Percentiles rank a stretch among this genome's conserved stretches.
phyloP scores from a whole-genome alignment of 2,329 filamentous ascomycete species.

The Colletotrichum trifolii region DNA sequence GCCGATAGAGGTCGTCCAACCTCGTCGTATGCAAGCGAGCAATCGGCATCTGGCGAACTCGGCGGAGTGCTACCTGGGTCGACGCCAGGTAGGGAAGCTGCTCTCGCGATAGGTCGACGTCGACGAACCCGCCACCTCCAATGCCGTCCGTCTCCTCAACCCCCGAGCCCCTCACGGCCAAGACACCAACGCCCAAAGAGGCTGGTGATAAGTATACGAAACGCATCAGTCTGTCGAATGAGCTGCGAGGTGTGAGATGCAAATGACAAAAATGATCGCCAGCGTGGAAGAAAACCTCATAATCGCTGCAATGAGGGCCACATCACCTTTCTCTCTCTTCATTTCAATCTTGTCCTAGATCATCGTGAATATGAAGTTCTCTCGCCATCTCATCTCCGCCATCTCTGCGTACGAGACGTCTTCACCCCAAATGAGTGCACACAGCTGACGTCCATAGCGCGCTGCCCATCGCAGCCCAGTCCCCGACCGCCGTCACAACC shows the following conservation, averaged over 20 bases:
- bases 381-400: not conserved
- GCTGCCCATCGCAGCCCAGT: conserved; percentile 17
- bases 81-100: no score
- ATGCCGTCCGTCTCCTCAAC: conserved; percentile 1
- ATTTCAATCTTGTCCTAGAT: no score
- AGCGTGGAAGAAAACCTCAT: not conserved
- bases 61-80: no score
- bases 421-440: accelerated
- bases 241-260: not conserved
- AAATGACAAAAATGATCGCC: not conserved
- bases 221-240: conserved; percentile 3
- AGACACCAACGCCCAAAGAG: conserved; percentile 20
- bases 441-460: not conserved
- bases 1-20: no score
- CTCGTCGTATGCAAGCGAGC: no score
- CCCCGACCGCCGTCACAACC: not conserved
- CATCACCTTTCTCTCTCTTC: not conserved
- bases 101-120: not conserved
- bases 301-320: not conserved
- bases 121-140: not conserved
- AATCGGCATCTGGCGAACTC: no score
- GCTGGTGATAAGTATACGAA: conserved; percentile 8
- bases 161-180: conserved; percentile 5
- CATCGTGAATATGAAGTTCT: not conserved
- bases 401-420: not conserved